phyloP scores from a whole-genome alignment of 2,329 filamentous ascomycete species.

The Ceratocystis smalleyi region DNA sequence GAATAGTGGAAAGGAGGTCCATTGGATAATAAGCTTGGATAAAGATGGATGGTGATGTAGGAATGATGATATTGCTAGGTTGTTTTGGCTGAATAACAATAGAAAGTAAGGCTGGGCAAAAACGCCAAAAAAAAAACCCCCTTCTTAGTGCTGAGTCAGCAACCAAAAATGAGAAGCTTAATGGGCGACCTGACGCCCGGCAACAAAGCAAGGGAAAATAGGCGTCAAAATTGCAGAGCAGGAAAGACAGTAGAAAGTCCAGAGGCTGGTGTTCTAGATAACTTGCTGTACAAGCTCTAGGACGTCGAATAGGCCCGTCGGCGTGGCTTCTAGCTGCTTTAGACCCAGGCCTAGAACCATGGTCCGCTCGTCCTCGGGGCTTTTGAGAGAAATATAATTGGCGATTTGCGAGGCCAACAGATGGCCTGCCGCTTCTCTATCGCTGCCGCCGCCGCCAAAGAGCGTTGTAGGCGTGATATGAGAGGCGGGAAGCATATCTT shows the following conservation, averaged over 20 bases:
- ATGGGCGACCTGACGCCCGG: neutral
- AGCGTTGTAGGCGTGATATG: constrained; percentile 78
- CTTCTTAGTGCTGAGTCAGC: constrained; percentile 8
- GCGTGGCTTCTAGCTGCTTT: constrained; percentile 32
- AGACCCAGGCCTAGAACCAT: constrained; percentile 48
- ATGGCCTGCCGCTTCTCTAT: constrained; percentile 71
- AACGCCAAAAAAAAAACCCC: neutral
- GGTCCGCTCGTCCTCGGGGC: constrained; percentile 47
- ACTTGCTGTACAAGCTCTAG: constrained; percentile 47
- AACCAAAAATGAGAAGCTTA: neutral
- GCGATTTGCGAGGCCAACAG: constrained; percentile 82
- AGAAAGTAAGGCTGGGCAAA: neutral
- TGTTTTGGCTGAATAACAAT: neutral
- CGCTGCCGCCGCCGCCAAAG: constrained; percentile 64
- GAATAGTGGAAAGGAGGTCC: constrained; percentile 86
- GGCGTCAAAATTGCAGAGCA: neutral
- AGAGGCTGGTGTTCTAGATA: constrained; percentile 25
- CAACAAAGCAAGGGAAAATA: neutral
- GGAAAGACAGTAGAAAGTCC: neutral
- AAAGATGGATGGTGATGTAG: neutral
- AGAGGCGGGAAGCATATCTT: constrained; percentile 50
- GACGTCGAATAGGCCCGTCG: constrained; percentile 48
- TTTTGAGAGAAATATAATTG: constrained; percentile 56
- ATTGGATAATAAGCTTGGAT: constrained; percentile 32
- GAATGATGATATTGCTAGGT: neutral